Conservation (phyloP, 768 basidiomycete genomes). For the Macrolepiota fuliginosa region DNA sequence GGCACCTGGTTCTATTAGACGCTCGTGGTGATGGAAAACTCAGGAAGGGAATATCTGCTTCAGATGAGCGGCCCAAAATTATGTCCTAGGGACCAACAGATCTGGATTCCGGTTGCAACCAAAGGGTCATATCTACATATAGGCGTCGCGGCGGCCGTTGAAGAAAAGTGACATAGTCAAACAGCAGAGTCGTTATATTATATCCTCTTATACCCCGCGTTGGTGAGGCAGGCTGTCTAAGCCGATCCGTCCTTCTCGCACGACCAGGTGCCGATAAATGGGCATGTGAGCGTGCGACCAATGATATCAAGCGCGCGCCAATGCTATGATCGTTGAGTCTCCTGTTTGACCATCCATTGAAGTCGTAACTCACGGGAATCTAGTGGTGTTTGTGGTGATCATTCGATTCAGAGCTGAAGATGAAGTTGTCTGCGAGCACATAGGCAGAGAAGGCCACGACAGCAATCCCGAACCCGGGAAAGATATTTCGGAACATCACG, state of each 20-base stretch:
- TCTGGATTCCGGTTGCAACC: not conserved
- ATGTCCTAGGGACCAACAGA: not conserved
- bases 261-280: not conserved
- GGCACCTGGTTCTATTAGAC: not conserved
- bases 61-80: not conserved
- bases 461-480: slow-evolving; percentile 94
- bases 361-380: not conserved
- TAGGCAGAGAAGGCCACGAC: slow-evolving; percentile 91
- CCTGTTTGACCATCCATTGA: not conserved
- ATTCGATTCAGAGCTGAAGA: slow-evolving; percentile 27
- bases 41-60: not conserved
- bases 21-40: not conserved
- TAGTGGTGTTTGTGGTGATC: slow-evolving; percentile 26
- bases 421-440: slow-evolving; percentile 79
- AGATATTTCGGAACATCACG: slow-evolving; percentile 85
- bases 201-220: too few species aligned
- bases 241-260: not conserved
- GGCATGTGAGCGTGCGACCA: not conserved
- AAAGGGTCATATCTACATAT: not conserved
- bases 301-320: not conserved
- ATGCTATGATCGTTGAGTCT: not conserved
- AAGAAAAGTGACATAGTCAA: not conserved
- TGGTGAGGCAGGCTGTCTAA: not conserved
- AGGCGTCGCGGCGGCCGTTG: not conserved
- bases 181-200: not conserved